Conservation (phyloP, 768 basidiomycete genomes). For the Hygrocybe punicea region DNA sequence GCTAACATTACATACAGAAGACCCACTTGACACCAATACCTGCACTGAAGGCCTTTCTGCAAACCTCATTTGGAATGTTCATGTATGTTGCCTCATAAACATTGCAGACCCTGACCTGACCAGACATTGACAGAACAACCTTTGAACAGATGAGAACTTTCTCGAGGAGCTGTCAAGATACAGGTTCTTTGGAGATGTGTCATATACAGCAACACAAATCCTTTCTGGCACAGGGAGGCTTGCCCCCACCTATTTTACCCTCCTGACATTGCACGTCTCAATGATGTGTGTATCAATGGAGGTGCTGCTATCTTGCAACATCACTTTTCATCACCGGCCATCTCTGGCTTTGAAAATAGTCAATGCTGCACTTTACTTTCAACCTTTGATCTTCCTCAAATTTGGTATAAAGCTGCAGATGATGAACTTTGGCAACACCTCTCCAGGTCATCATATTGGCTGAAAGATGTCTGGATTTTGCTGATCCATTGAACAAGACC, state of each 20-base stretch:
- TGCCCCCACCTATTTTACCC: not conserved
- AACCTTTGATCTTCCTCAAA: slow-evolving; percentile 17
- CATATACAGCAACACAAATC: no score
- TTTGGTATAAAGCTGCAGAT: slow-evolving; percentile 15
- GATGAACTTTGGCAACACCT: slow-evolving; percentile 19
- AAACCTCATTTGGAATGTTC: not conserved
- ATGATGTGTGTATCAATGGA: slow-evolving; percentile 27
- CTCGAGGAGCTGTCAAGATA: no score
- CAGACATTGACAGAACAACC: no score
- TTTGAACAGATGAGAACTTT: no score
- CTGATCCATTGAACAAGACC: slow-evolving; percentile 29
- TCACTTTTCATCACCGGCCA: not conserved
- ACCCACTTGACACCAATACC: not conserved
- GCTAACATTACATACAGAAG: slow-evolving; percentile 2
- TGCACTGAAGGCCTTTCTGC: not conserved
- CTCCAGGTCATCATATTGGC: slow-evolving; percentile 25
- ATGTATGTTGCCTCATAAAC: not conserved
- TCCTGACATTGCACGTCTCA: slow-evolving; percentile 20
- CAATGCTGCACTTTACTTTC: slow-evolving; percentile 9
- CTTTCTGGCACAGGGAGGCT: no score
- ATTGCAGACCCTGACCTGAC: no score
- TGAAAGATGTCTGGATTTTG: slow-evolving; percentile 33
- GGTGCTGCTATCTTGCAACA: slow-evolving; percentile 18
- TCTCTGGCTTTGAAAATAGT: not conserved
- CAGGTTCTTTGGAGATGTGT: no score